Conservation (phyloP, 176 grass and related monocot species). For the Musa acuminata region DNA sequence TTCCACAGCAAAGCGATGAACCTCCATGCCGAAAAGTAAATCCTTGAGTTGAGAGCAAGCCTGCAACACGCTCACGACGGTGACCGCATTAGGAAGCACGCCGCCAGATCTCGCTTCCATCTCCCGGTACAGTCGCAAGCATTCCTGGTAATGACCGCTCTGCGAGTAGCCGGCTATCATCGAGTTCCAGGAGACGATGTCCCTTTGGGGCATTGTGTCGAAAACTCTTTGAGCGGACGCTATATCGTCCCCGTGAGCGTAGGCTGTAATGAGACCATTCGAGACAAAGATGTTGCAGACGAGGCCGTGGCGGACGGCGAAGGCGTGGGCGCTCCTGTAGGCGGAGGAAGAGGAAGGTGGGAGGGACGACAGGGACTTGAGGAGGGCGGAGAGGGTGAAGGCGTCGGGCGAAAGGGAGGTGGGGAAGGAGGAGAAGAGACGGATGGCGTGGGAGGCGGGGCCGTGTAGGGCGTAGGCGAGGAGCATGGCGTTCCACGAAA, state of each 20-base stretch:
- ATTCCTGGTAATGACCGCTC: slow-evolving; percentile 28
- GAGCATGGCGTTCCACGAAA: slow-evolving; percentile 69
- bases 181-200: slow-evolving; percentile 60
- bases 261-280: slow-evolving; percentile 46
- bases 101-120: slow-evolving; percentile 10
- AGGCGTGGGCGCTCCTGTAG: slow-evolving; percentile 32
- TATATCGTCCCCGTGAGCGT: slow-evolving; percentile 24
- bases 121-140: slow-evolving; percentile 36
- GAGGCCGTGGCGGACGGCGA: slow-evolving; percentile 29
- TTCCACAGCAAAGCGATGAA: slow-evolving; percentile 33
- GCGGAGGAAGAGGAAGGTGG: slow-evolving; percentile 8
- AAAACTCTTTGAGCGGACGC: slow-evolving; percentile 33
- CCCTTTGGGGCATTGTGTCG: slow-evolving; percentile 35
- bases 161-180: slow-evolving; percentile 35
- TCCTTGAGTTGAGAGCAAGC: slow-evolving; percentile 55
- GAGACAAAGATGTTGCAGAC: slow-evolving; percentile 39
- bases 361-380: slow-evolving; percentile 45
- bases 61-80: slow-evolving; percentile 36
- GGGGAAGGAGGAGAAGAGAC: slow-evolving; percentile 35
- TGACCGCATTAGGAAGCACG: slow-evolving; percentile 28
- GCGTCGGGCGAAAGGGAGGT: slow-evolving; percentile 34
- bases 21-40: slow-evolving; percentile 33
- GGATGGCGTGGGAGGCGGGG: slow-evolving; percentile 27
- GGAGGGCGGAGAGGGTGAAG: slow-evolving; percentile 47
- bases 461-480: slow-evolving; percentile 52